Evolutionary conservation across 2,329 filamentous ascomycete species (phyloP), one percentile per base, ranked within the genome.

Genomic region (Aspergillus proliferans): DNA sequence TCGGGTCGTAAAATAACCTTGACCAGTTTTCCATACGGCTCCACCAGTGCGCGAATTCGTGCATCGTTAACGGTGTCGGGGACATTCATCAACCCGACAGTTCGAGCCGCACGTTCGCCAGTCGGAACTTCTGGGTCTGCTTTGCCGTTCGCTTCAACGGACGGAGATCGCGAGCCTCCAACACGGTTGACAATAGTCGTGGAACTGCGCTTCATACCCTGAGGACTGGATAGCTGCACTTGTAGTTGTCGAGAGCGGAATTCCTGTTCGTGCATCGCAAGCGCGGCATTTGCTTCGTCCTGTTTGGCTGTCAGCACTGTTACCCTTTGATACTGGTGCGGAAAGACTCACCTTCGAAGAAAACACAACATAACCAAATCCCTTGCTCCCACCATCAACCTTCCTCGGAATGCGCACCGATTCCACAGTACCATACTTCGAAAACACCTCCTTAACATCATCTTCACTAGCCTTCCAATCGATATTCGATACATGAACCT

Each of bases 21-120:
- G 54, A 84, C 76, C 21, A 96, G 76, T 1, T 77, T 69, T 0
- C 89, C 90, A 41, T 84, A 78, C 1, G 82, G 78, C 58, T 89
- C 85, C 7, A 87, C 83, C 2, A 94, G 73, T 0, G 83, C 78
- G 41, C 82, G 82, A 47, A 98, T 82, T 26, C 91, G 88, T 1
- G 87, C 83, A 61, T 95, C 88, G 56, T 94, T 96, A 60, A 97
- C 82, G 0, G 91, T 97, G 62, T 97, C 93, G 0, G 93, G 89
- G 1, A 98, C 75, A 53, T 91, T 86, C 70, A 96, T 81, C 24
- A 98, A 74, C 8, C 85, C 86, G 45, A 97, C 78, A 1, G 88
- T 93, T 46, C 89, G 84, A 45, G 84, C 81, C 26, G 75, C 77
- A 6, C 72, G 68, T 1, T 76, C 74, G 21, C 62, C 56, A 50